Evolutionary conservation across 2,329 filamentous ascomycete species (phyloP).

Genomic region (Neoarthrinium moseri): DNA sequence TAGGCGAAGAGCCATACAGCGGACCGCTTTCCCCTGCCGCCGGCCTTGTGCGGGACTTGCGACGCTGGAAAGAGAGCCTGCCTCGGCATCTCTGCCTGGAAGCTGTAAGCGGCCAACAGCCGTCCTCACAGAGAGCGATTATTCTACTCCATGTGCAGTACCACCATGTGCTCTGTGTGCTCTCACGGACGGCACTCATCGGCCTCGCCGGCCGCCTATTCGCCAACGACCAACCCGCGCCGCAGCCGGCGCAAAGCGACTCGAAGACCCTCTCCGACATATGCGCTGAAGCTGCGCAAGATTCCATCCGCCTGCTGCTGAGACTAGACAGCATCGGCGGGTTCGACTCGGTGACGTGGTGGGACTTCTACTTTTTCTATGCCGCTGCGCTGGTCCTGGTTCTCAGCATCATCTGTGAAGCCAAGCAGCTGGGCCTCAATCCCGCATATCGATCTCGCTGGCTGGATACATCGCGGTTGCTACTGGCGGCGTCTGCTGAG

Average conservation of each 20-base stretch:
- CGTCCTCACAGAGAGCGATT: conserved; percentile 33
- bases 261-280: conserved; percentile 31
- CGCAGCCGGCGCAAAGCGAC: conserved; percentile 23
- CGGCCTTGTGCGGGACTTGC: conserved; percentile 34
- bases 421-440: conserved; percentile 18
- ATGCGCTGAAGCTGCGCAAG: conserved; percentile 34
- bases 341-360: conserved; percentile 38
- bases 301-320: conserved; percentile 29
- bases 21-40: conserved; percentile 35
- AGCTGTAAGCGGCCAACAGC: conserved; percentile 28
- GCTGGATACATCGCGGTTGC: conserved; percentile 29
- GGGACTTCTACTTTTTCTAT: conserved; percentile 38
- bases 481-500: conserved; percentile 23
- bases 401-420: conserved; percentile 32
- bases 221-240: not conserved
- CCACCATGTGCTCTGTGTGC: conserved; percentile 36
- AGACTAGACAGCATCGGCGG: conserved; percentile 33
- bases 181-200: conserved; percentile 36
- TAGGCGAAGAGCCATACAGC: conserved; percentile 32
- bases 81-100: conserved; percentile 35
- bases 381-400: conserved; percentile 34
- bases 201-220: conserved; percentile 23
- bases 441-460: conserved; percentile 20
- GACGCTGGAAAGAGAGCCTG: conserved; percentile 34
- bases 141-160: conserved; percentile 36